A percentile compares a stretch with the other conserved stretches of the same genome.
phyloP scores from a whole-genome alignment of 208 protist species.

The Cochliopodium minus region DNA sequence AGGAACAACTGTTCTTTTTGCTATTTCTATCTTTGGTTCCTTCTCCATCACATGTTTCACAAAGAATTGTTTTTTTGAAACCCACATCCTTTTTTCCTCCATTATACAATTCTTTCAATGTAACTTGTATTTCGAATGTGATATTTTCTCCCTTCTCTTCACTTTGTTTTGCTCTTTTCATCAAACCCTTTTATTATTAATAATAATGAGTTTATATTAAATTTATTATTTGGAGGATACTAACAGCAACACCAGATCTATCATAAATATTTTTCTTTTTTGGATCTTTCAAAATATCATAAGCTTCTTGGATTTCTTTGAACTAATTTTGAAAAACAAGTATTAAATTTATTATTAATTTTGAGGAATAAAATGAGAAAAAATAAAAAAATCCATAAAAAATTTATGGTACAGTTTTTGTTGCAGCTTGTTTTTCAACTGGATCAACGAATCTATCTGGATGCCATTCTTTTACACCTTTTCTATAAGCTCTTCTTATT shows the following conservation, averaged over 20 bases:
- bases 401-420: no score
- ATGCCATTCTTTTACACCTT: constrained; percentile 74
- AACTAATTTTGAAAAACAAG: constrained; percentile 23
- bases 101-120: constrained; percentile 89
- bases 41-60: neutral
- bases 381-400: no score
- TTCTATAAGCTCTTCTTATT: constrained; percentile 73
- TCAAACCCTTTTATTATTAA: no score
- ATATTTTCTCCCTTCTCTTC: constrained; percentile 87
- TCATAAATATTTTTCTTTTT: constrained; percentile 61
- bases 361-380: no score
- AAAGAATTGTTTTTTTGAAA: constrained; percentile 42
- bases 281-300: constrained; percentile 43
- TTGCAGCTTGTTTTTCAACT: constrained; percentile 9
- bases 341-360: no score
- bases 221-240: no score
- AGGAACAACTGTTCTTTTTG: neutral
- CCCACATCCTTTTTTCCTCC: constrained; percentile 83
- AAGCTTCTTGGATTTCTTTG: constrained; percentile 51
- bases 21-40: neutral
- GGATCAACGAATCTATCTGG: constrained; percentile 76
- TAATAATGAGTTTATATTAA: no score
- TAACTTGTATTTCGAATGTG: constrained; percentile 66
- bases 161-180: no score
- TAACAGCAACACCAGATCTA: constrained; percentile 42